phyloP scores from a whole-genome alignment of 768 basidiomycete genomes.

The Kwoniella sp. region DNA sequence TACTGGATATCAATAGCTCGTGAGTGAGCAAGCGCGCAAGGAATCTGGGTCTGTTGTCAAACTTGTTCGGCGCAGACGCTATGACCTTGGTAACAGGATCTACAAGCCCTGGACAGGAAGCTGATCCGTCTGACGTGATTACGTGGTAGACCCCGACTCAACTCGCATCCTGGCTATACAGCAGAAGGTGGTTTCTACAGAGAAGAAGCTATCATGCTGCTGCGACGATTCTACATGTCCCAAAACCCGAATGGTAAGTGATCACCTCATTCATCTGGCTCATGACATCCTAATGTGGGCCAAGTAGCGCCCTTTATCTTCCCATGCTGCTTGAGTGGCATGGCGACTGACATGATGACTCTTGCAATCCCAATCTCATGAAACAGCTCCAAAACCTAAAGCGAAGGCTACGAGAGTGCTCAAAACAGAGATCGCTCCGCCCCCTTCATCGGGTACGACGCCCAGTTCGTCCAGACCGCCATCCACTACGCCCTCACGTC shows the following conservation, averaged over 20 bases:
- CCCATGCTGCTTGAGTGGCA: neutral
- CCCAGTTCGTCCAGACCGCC: conserved; percentile 35
- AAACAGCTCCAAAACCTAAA: conserved; percentile 88
- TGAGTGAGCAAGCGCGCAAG: conserved; percentile 52
- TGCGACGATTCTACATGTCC: conserved; percentile 86
- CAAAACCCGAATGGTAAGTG: conserved; percentile 86
- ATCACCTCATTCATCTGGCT: neutral
- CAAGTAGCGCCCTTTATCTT: conserved; percentile 1
- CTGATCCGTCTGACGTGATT: neutral
- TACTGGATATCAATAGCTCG: conserved; percentile 81
- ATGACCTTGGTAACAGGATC: too few species aligned
- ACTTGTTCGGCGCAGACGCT: too few species aligned
- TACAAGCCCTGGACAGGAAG: neutral
- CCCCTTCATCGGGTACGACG: conserved; percentile 29
- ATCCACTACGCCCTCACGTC: conserved; percentile 18
- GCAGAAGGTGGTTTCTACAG: conserved; percentile 76
- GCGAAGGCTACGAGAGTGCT: conserved; percentile 81
- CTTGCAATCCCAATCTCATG: too few species aligned
- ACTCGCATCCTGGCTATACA: conserved; percentile 71
- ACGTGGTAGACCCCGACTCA: conserved; percentile 59
- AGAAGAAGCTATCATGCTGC: conserved; percentile 82
- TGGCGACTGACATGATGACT: too few species aligned
- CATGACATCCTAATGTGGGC: neutral
- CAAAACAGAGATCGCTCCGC: conserved; percentile 72
- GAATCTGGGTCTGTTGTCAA: too few species aligned